These are phyloP conservation scores for Rubia peregrina DNA, from an alignment of 305 asterid species.

Conservation along the genomic window DNA sequence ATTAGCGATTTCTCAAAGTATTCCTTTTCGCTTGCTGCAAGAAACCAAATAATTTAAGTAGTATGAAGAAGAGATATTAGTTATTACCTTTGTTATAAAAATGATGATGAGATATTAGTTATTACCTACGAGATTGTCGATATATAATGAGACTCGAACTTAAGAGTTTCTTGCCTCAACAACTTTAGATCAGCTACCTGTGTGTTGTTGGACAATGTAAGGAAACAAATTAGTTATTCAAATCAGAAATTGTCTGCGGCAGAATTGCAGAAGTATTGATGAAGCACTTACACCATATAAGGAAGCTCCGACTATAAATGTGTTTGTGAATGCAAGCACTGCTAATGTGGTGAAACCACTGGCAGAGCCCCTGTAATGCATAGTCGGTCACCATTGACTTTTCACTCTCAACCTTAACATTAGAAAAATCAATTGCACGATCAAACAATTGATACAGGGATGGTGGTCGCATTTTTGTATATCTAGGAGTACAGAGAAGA, in stretches of 20 bases:
- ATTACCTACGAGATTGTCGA: constrained; percentile 75
- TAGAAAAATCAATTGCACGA: constrained; percentile 16
- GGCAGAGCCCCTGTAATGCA: constrained; percentile 98
- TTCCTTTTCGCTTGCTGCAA: constrained; percentile 6
- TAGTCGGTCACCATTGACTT: constrained; percentile 71
- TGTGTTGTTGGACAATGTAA: constrained; percentile 17
- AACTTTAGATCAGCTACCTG: constrained; percentile 86
- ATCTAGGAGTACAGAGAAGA: no score
- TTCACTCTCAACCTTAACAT: constrained; percentile 65
- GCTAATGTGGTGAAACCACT: constrained; percentile 98
- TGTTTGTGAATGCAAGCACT: constrained; percentile 80
- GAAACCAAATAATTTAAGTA: neutral
- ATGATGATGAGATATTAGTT: no score
- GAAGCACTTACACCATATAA: constrained; percentile 83
- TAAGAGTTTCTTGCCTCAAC: constrained; percentile 65
- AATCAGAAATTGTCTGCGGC: constrained; percentile 33
- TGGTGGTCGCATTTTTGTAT: no score
- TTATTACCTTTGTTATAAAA: no score
- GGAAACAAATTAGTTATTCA: neutral
- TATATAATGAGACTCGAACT: constrained; percentile 84
- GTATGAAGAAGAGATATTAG: neutral
- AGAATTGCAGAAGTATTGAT: constrained; percentile 22
- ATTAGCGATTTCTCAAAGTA: constrained; percentile 12
- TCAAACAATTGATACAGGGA: neutral
- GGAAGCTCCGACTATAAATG: constrained; percentile 89